Conservation (phyloP, 163 green algal species). For the Smithsoniella earleae region DNA sequence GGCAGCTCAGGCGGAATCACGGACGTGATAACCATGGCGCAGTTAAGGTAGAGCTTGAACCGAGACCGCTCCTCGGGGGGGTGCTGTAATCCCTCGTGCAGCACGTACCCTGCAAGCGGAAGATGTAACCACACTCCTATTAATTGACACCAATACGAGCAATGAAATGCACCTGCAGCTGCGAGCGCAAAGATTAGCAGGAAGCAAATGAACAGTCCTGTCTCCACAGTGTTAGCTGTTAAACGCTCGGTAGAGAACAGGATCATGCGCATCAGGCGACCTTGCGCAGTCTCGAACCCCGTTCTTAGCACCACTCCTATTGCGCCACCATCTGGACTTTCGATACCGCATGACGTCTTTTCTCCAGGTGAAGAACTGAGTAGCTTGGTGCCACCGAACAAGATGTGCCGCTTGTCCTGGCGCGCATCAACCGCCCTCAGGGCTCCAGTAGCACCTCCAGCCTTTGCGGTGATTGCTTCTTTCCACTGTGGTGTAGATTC, state of each 20-base stretch:
- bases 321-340: conserved; percentile 76
- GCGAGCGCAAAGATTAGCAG: conserved; percentile 88
- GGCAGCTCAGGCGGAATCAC: conserved; percentile 98
- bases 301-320: conserved; percentile 86
- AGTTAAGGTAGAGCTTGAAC: conserved; percentile 98
- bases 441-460: conserved; percentile 34
- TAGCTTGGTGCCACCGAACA: conserved; percentile 88
- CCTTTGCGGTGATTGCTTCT: conserved; percentile 34
- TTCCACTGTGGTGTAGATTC: conserved; percentile 97
- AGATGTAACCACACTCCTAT: too few species aligned
- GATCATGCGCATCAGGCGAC: conserved; percentile 94
- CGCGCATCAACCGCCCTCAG: conserved; percentile 34
- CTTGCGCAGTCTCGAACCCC: conserved; percentile 93
- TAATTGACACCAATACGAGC: too few species aligned
- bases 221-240: conserved; percentile 89
- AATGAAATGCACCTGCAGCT: conserved; percentile 39
- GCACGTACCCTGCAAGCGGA: conserved; percentile 56
- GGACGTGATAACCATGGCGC: conserved; percentile 96
- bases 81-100: conserved; percentile 78
- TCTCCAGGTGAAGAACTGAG: conserved; percentile 53
- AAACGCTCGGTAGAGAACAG: conserved; percentile 88
- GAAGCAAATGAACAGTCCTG: conserved; percentile 94
- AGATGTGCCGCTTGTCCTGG: conserved; percentile 64
- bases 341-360: conserved; percentile 6
- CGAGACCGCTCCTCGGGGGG: conserved; percentile 57